Base-by-base conservation (phyloP, 1,139 yeast genomes). In the Scheffersomyces illinoinensis region DNA sequence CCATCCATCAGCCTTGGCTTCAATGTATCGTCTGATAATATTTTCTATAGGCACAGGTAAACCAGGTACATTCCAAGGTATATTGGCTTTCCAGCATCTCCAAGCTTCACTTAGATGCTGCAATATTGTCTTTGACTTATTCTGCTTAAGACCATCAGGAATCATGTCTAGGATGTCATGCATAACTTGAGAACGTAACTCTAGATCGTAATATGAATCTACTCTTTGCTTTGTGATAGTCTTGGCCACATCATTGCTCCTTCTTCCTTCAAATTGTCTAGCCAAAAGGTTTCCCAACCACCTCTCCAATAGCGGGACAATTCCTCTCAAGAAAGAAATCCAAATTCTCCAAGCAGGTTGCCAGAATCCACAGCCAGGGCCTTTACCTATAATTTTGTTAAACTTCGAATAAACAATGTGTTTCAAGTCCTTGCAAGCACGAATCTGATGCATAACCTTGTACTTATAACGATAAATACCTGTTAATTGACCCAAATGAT, bases 291-390 rank as follows among this genome's bases (percentile, higher is more conserved):
- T 96, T 0, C 97, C 97, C 33, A 96, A 77, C 99, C 99, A 96
- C 72, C 98, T 80, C 72, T 96, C 99, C 19, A 96, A 77, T 53
- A 95, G 74, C 0, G 99, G 99, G 46, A 93, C 89, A n/a, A 89
- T 89, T 18, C 99, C 99, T 67, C 99, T 81, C 76, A 95, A 76
- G 72, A 95, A 95, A 59, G 88, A 91, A 3, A 96, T 78, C 99
- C 99, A 96, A 1, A 93, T 96, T 65, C 98, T 81, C 99, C 99
- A 95, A 1, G 97, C 91, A 0, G 99, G 99, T 69, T 95, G 99
- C 99, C 99, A 96, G 72, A 95, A 91, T 1, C 99, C 99, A 77
- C 97, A 91, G 0, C 99, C 99, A 0, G 99, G 99, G 1, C 99
- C 99, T 71, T 95, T 95, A 0, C 98, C 98, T 50, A 96, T 90